phyloP scores from a whole-genome alignment of 495 filamentous ascomycete species.

The Penicillium canescens region DNA sequence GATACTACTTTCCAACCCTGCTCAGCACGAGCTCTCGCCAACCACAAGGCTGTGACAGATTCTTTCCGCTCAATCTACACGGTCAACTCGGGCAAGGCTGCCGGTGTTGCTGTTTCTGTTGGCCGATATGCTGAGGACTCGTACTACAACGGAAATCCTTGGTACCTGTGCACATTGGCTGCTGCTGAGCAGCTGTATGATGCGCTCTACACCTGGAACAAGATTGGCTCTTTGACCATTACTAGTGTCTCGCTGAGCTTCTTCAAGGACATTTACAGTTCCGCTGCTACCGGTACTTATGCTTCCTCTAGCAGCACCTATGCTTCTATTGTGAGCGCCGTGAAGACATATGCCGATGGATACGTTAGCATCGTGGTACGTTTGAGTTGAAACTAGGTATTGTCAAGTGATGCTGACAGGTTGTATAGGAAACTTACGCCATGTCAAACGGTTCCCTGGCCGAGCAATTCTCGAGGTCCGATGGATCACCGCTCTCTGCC shows the following conservation, averaged over 20 bases:
- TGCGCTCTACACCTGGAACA: slow-evolving; percentile 60
- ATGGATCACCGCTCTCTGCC: slow-evolving; percentile 56
- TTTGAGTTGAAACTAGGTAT: background rate
- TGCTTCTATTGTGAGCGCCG: slow-evolving; percentile 50
- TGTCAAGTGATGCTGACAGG: background rate
- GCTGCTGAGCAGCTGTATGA: slow-evolving; percentile 68
- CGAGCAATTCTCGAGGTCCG: slow-evolving; percentile 59
- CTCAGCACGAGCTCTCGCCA: slow-evolving; percentile 60
- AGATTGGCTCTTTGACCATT: slow-evolving; percentile 49
- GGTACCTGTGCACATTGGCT: slow-evolving; percentile 65
- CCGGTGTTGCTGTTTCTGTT: slow-evolving; percentile 56
- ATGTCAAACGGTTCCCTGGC: slow-evolving; percentile 54
- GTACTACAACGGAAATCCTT: slow-evolving; percentile 69
- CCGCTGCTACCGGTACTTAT: slow-evolving; percentile 52
- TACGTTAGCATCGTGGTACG: slow-evolving; percentile 54
- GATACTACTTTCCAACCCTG: slow-evolving; percentile 60
- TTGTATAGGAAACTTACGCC: slow-evolving; percentile 36
- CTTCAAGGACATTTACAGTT: slow-evolving; percentile 55
- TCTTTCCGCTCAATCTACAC: slow-evolving; percentile 59
- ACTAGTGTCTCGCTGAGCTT: slow-evolving; percentile 55
- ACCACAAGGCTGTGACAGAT: slow-evolving; percentile 63
- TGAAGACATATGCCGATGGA: slow-evolving; percentile 64
- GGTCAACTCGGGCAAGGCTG: slow-evolving; percentile 53
- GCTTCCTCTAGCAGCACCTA: slow-evolving; percentile 44
- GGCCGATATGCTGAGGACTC: slow-evolving; percentile 70